Percentiles rank a stretch among this genome's conserved stretches.
Evolutionary conservation across 2,329 filamentous ascomycete species (phyloP).

Genomic region (Teratosphaeria pseudoeucalypti): DNA sequence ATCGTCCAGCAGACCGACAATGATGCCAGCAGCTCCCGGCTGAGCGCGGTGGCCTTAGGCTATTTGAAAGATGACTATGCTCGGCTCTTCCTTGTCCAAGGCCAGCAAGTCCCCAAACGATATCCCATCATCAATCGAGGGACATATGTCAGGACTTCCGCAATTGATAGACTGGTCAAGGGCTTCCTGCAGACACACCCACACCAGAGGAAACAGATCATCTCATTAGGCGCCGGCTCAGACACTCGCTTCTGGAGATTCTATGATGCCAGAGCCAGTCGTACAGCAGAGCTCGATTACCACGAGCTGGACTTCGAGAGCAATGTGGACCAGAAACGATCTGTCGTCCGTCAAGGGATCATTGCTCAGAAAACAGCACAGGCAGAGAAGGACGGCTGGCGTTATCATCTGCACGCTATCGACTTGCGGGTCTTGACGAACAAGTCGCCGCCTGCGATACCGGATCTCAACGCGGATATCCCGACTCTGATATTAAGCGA

Average conservation of each 20-base stretch:
- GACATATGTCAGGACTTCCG: slow-evolving; percentile 82
- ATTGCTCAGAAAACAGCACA: slow-evolving; percentile 10
- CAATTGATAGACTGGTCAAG: slow-evolving; percentile 67
- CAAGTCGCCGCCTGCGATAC: slow-evolving; percentile 22
- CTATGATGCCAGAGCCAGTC: slow-evolving; percentile 25
- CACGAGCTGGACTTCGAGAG: slow-evolving; percentile 85
- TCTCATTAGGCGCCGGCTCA: slow-evolving; percentile 87
- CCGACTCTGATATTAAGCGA: slow-evolving; percentile 87
- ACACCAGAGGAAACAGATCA: slow-evolving; percentile 50
- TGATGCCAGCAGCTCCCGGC: slow-evolving; percentile 77
- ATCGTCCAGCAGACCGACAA: slow-evolving; percentile 82
- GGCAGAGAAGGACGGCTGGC: slow-evolving; percentile 20
- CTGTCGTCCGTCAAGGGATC: slow-evolving; percentile 13
- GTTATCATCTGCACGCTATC: slow-evolving; percentile 46
- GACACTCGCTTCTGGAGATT: slow-evolving; percentile 82
- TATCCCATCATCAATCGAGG: slow-evolving; percentile 93
- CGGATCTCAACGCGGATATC: slow-evolving; percentile 42
- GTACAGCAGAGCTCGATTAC: slow-evolving; percentile 39
- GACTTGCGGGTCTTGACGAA: slow-evolving; percentile 56
- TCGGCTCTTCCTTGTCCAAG: slow-evolving; percentile 48
- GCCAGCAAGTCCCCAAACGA: slow-evolving; percentile 47
- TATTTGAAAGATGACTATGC: slow-evolving; percentile 81
- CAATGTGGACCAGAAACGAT: slow-evolving; percentile 37
- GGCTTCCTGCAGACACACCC: slow-evolving; percentile 49
- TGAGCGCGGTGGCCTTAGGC: slow-evolving; percentile 77